Percentiles rank a stretch among this genome's conserved stretches.
phyloP scores from a whole-genome alignment of 192 early-diverging fungal genomes.

The Coemansia sp. region DNA sequence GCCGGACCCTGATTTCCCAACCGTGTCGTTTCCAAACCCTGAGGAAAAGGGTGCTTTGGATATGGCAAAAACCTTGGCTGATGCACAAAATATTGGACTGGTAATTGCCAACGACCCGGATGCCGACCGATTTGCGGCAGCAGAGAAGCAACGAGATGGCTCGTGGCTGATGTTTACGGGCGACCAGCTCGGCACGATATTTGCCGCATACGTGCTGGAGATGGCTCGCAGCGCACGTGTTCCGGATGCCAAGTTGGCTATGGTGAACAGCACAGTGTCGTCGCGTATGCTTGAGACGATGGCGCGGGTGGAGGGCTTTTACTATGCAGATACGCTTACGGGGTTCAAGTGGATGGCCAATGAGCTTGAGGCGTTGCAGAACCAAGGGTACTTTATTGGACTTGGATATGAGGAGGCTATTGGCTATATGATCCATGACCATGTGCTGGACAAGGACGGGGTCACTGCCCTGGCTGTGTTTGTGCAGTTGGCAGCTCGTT shows the following conservation, averaged over 20 bases:
- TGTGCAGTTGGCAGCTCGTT: slow-evolving; percentile 68
- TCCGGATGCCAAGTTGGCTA: slow-evolving; percentile 59
- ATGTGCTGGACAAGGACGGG: slow-evolving; percentile 92
- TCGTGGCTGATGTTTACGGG: slow-evolving; percentile 82
- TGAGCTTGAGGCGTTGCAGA: slow-evolving; percentile 64
- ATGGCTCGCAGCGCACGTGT: slow-evolving; percentile 54
- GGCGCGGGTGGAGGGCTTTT: slow-evolving; percentile 70
- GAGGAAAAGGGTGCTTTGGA: slow-evolving; percentile 87
- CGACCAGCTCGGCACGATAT: slow-evolving; percentile 85
- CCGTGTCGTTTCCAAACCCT: slow-evolving; percentile 80
- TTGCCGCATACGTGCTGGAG: slow-evolving; percentile 65
- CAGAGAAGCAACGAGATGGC: slow-evolving; percentile 68
- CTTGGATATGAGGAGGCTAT: slow-evolving; percentile 97
- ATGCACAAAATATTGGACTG: slow-evolving; percentile 53
- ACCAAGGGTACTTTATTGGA: slow-evolving; percentile 62
- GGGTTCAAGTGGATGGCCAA: slow-evolving; percentile 98
- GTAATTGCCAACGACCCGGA: slow-evolving; percentile 95
- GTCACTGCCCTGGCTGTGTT: slow-evolving; percentile 78
- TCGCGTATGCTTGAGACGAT: slow-evolving; percentile 79
- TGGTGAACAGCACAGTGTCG: slow-evolving; percentile 85
- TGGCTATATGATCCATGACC: slow-evolving; percentile 75
- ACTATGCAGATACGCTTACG: slow-evolving; percentile 88
- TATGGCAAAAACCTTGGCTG: slow-evolving; percentile 68
- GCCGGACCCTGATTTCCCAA: slow-evolving; percentile 91
- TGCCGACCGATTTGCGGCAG: slow-evolving; percentile 88